Percentiles rank a stretch among this genome's conserved stretches.
phyloP scores from a whole-genome alignment of 139 green algal species.

The Ettlia oleoabundans region DNA sequence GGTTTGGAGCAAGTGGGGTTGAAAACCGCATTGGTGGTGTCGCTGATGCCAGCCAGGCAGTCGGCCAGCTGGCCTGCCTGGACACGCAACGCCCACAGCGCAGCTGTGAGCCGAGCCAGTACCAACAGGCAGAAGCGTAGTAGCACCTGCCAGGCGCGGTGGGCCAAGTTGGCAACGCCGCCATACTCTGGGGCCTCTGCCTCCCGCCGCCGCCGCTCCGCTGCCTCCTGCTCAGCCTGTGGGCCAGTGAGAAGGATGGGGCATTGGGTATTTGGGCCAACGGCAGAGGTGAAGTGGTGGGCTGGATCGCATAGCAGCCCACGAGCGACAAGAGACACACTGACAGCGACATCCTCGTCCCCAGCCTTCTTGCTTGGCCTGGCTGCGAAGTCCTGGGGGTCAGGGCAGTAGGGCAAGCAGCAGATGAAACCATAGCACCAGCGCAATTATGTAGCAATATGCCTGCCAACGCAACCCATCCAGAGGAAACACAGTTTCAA shows the following conservation, averaged over 20 bases:
- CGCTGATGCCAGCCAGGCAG: background rate
- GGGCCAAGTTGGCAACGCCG: background rate
- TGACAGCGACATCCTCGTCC: too few relatives aligned
- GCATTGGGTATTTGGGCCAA: background rate
- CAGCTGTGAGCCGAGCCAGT: background rate
- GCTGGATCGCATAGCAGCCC: background rate
- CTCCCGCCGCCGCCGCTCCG: background rate
- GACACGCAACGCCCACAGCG: background rate
- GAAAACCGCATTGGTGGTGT: background rate
- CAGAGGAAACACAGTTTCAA: background rate
- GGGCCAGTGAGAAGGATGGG: background rate
- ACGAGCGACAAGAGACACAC: background rate
- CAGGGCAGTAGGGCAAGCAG: too few relatives aligned
- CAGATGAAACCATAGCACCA: too few relatives aligned
- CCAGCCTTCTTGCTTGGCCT: too few relatives aligned
- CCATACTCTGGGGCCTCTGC: background rate
- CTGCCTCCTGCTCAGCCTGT: background rate
- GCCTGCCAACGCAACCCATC: background rate
- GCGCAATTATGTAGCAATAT: too few relatives aligned
- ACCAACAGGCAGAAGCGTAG: background rate
- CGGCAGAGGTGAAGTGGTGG: background rate
- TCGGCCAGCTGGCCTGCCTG: background rate
- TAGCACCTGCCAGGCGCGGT: background rate
- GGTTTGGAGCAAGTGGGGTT: background rate
- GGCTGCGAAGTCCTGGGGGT: too few relatives aligned